Evolutionary conservation across 2,329 filamentous ascomycete genomes (phyloP).

Genomic region (Waltergamsia citrina): DNA sequence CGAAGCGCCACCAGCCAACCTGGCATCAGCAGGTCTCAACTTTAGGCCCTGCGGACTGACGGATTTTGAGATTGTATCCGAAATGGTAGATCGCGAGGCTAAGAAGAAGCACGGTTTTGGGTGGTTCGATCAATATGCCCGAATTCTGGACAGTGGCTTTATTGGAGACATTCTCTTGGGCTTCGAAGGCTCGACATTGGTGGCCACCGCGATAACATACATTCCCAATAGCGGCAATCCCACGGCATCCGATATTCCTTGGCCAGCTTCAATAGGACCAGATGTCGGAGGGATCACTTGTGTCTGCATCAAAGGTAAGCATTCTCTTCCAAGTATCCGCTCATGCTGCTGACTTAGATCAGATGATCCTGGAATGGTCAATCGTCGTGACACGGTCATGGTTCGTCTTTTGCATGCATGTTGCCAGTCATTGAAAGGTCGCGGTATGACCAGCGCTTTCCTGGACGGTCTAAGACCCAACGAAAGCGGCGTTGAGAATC

Average conservation of each 20-base stretch:
- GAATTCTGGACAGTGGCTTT: slow-evolving; percentile 34
- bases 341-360: slow-evolving; percentile 23
- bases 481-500: slow-evolving; percentile 36
- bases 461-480: slow-evolving; percentile 44
- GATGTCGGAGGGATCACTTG: slow-evolving; percentile 51
- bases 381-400: slow-evolving; percentile 38
- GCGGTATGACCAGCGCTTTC: slow-evolving; percentile 44
- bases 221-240: slow-evolving; percentile 34
- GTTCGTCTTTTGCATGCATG: slow-evolving; percentile 44
- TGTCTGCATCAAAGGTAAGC: slow-evolving; percentile 47
- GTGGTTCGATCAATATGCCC: slow-evolving; percentile 51
- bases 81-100: slow-evolving; percentile 39
- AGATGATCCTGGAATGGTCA: slow-evolving; percentile 30
- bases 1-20: slow-evolving; percentile 32
- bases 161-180: slow-evolving; percentile 46
- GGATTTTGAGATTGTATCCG: slow-evolving; percentile 37
- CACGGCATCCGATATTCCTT: slow-evolving; percentile 42
- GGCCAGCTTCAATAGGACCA: slow-evolving; percentile 38
- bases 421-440: slow-evolving; percentile 32
- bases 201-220: slow-evolving; percentile 47
- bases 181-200: slow-evolving; percentile 34
- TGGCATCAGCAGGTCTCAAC: slow-evolving; percentile 28
- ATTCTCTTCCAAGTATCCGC: not conserved
- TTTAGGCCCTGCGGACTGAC: slow-evolving; percentile 34
- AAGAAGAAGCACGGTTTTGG: slow-evolving; percentile 37